Percentiles rank a stretch among this genome's conserved stretches.
These are phyloP conservation scores for Thielaviopsis punctulata DNA, from an alignment of 2,329 filamentous ascomycete species.

Conservation along the genomic window DNA sequence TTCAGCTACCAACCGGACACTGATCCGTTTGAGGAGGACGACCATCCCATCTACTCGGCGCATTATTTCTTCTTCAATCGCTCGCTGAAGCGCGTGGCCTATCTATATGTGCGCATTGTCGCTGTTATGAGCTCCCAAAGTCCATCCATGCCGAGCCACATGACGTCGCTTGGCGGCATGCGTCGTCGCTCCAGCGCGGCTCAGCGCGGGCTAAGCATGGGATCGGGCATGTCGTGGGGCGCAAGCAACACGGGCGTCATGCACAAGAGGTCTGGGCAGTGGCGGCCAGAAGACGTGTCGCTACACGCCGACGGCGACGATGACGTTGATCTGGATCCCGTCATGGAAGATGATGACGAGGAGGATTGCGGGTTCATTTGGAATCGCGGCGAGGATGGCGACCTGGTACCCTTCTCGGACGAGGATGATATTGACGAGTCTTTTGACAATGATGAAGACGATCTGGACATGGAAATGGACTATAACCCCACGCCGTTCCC, in stretches of 20 bases:
- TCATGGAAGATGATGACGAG: constrained; percentile 20
- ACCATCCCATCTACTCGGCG: constrained; percentile 83
- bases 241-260: neutral
- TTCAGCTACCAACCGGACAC: constrained; percentile 82
- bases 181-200: constrained; percentile 2
- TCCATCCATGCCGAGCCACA: constrained; percentile 26
- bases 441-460: constrained; percentile 27
- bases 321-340: constrained; percentile 9
- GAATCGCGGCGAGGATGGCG: constrained; percentile 41
- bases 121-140: constrained; percentile 53
- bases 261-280: constrained; percentile 4
- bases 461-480: constrained; percentile 21
- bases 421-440: constrained; percentile 31
- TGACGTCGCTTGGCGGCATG: constrained; percentile 1
- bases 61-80: constrained; percentile 99
- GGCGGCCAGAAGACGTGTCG: neutral
- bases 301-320: constrained; percentile 1
- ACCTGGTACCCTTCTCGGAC: constrained; percentile 35
- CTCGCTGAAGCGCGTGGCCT: constrained; percentile 76
- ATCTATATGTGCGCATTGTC: constrained; percentile 81
- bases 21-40: constrained; percentile 80
- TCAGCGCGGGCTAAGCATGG: neutral
- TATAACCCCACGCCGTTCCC: constrained; percentile 29
- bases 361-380: constrained; percentile 38
- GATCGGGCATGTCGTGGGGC: neutral